Conservation (phyloP, 257 asterid species). For the Verbascum thapsus region DNA sequence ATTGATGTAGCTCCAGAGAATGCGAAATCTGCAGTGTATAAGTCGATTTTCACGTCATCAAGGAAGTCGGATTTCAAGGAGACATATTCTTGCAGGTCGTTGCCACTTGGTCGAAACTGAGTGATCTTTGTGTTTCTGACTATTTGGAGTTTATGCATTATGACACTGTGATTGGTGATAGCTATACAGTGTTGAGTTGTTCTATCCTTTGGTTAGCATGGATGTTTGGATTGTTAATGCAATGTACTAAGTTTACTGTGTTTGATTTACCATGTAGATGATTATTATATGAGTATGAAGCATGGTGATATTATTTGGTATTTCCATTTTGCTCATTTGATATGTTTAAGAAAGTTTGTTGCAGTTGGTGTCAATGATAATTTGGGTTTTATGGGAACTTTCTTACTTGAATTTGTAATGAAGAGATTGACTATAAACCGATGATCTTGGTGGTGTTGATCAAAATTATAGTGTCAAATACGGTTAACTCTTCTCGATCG, state of each 20-base stretch:
- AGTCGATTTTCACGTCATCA: slow-evolving; percentile 85
- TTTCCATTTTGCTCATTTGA: background rate
- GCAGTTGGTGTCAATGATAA: too few species aligned
- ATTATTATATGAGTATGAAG: too few species aligned
- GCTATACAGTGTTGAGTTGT: slow-evolving; percentile 19
- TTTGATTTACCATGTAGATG: too few species aligned
- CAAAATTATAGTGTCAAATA: too few species aligned
- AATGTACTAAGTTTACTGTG: background rate
- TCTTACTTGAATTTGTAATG: too few species aligned
- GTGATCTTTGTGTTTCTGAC: slow-evolving; percentile 33
- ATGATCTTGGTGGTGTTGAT: too few species aligned
- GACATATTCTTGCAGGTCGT: slow-evolving; percentile 79
- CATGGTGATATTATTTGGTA: too few species aligned
- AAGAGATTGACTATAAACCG: too few species aligned
- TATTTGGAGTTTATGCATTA: slow-evolving; percentile 23
- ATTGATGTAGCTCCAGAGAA: slow-evolving; percentile 60
- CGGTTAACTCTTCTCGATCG: too few species aligned
- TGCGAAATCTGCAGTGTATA: slow-evolving; percentile 74
- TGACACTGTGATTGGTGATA: background rate
- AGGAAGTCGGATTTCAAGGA: slow-evolving; percentile 78
- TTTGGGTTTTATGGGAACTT: too few species aligned
- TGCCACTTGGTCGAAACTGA: slow-evolving; percentile 95
- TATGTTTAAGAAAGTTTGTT: too few species aligned
- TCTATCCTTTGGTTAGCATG: background rate
- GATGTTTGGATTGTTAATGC: background rate